Evolutionary conservation across 2,329 filamentous ascomycete genomes (phyloP), one percentile per base, ranked within the genome.

Genomic region (Xylaria sp.): DNA sequence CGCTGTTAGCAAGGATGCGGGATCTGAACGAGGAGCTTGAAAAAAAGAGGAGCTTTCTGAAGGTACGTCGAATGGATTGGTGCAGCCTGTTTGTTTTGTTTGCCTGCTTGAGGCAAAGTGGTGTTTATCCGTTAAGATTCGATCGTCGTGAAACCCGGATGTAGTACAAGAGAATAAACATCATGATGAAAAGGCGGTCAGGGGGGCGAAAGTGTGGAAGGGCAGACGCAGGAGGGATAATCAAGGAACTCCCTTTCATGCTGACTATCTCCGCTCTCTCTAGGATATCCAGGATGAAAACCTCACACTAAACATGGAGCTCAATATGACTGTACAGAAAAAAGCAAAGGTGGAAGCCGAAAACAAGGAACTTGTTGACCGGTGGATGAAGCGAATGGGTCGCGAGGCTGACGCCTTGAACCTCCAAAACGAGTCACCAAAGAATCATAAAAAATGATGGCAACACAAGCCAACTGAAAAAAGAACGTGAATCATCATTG

Each of bases 221-320:
- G 36, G 34, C 27, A 51, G 12, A 27, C 3, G 2, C 34, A 14
- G 27, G 47, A 51, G 39, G 30, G 34, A 9, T 8, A 45, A 21
- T 19, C 14, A 21, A 30, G 17, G 42, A 34, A 32, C 4, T 5
- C 14, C 27, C 27, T 50, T 11, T 19, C 27, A 19, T 61, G 47
- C 69, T 69, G 47, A 69, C 64, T 55, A 6, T 11, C 27, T 54
- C n/a, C 19, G 19, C 27, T 19, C 30, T 58, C 21, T 64, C 53
- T 74, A 91, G 87, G 88, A 95, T 75, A 90, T 97, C 61, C 95
- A 98, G 81, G 94, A 98, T 80, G 96, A 99, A 80, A 90, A 97
- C 80, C 90, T 97, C 59, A 91, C 93, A 0, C 82, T 98, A 55
- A 94, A 94, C 73, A 84, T 98, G 72, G 92, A 98, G 80, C 85